Conservation (phyloP, 768 basidiomycete species). For the Pulveroboletus frians region DNA sequence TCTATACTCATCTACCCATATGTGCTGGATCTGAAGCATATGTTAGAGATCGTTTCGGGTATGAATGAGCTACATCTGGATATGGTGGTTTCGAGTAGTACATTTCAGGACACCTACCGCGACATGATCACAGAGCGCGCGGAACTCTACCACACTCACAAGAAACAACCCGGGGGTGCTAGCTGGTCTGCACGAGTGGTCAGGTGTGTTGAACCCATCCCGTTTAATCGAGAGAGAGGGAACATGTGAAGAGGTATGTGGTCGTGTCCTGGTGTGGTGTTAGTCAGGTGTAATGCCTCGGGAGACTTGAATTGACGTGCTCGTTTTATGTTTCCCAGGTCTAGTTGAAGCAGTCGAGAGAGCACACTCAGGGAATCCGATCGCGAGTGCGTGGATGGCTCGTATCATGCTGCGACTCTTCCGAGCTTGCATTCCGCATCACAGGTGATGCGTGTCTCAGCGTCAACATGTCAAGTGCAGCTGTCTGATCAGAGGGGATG, state of each 20-base stretch:
- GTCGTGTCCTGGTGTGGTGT: background rate
- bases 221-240: constrained; percentile 64
- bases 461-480: too few species aligned
- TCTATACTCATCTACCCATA: constrained; percentile 1
- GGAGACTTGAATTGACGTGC: background rate
- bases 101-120: constrained; percentile 93
- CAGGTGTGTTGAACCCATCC: constrained; percentile 88
- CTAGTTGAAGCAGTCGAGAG: constrained; percentile 94
- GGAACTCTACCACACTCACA: constrained; percentile 88
- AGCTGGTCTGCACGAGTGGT: constrained; percentile 94
- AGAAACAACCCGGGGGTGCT: constrained; percentile 96
- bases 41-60: constrained; percentile 90
- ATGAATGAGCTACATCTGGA: constrained; percentile 99
- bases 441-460: too few species aligned
- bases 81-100: constrained; percentile 87
- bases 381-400: constrained; percentile 87
- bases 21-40: background rate
- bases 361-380: constrained; percentile 82
- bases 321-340: constrained; percentile 47
- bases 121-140: constrained; percentile 85
- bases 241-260: constrained; percentile 84
- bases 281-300: background rate
- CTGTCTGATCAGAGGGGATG: constrained; percentile 77
- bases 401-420: constrained; percentile 93
- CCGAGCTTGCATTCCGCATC: constrained; percentile 90